Base-by-base conservation (phyloP, 768 basidiomycete genomes). In the Termitomyces sp. region DNA sequence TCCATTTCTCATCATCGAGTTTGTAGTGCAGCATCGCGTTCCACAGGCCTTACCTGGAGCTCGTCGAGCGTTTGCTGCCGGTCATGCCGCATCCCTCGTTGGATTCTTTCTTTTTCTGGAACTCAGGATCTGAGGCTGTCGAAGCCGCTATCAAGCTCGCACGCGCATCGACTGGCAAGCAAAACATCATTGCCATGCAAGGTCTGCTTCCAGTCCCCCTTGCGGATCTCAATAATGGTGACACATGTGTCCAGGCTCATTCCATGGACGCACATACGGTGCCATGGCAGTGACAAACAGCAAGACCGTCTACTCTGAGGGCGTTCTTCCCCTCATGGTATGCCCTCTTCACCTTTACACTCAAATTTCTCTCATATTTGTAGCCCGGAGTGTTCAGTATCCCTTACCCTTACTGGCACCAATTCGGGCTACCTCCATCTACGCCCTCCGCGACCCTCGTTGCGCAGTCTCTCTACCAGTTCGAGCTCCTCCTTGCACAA, bases 21-120 rank as follows among this genome's bases (percentile, higher is more conserved):
- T 5, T 51, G 16, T 65, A 95, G 91, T 91, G 91, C 71, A 90
- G 90, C 75, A 92, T 97, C 65, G 89, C 87, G 5, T 89, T 92
- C 76, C 86, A 92, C 64, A 84, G 81, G 61, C 92, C 94, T 0
- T 94, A 96, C 72, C 80, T 97, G 20, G 79, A 85, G 50, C 88
- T 98, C 64, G 88, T 98, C 66, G 83, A 96, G 69, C 82, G 81
- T 55, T 80, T 98, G 7, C 73, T 96, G 13, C 91, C 94, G 0
- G 74, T 89, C 58, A 94, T 98, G 94, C 95, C 95, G 2, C 75
- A 95, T 72, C 80, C 86, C 0, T 94, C 93, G 1, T 79, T 98
- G 32, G 90, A 96, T 69, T 92, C 92, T 26, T 98, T 98, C 80
- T 97, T 94, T 82, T 92, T 97, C 73, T 92, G 90, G 90, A 98